Evolutionary conservation across 2,329 filamentous ascomycete species (phyloP).

Genomic region (Alternaria ethzedia): DNA sequence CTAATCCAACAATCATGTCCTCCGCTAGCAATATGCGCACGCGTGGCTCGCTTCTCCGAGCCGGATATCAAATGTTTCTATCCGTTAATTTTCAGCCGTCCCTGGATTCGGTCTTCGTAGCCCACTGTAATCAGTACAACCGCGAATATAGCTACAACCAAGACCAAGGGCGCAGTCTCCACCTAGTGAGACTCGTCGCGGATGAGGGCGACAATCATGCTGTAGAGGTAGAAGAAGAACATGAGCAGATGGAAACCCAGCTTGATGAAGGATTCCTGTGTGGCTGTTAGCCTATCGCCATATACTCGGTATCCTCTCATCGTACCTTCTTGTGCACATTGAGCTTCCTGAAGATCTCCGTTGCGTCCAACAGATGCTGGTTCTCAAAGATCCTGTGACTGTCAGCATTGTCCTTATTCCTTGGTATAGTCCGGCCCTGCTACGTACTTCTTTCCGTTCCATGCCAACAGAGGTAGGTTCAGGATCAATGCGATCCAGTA

Average conservation of each 20-base stretch:
- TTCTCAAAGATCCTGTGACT: conserved; percentile 86
- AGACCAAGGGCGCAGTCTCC: conserved; percentile 25
- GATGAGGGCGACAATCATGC: conserved; percentile 97
- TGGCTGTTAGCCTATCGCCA: conserved; percentile 13
- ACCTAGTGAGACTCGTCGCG: conserved; percentile 83
- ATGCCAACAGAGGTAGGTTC: conserved; percentile 88
- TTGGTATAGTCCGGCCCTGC: neutral
- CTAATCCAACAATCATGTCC: conserved; percentile 4
- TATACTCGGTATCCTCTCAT: neutral
- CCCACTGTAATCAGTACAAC: conserved; percentile 2
- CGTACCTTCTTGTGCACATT: conserved; percentile 97
- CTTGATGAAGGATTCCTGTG: conserved; percentile 96
- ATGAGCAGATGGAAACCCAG: conserved; percentile 98
- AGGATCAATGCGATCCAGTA: conserved; percentile 95
- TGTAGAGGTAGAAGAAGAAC: conserved; percentile 99
- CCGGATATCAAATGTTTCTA: conserved; percentile 18
- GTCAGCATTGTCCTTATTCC: conserved; percentile 41
- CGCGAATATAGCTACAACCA: conserved; percentile 4
- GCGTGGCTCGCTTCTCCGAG: conserved; percentile 16
- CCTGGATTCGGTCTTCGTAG: neutral
- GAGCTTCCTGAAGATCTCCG: conserved; percentile 98
- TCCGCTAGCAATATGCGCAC: conserved; percentile 16
- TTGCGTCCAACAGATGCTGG: conserved; percentile 94
- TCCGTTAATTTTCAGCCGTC: neutral
- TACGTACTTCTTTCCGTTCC: conserved; percentile 97